Evolutionary conservation across 768 basidiomycete species (phyloP).

Genomic region (Tricholomella constricta): DNA sequence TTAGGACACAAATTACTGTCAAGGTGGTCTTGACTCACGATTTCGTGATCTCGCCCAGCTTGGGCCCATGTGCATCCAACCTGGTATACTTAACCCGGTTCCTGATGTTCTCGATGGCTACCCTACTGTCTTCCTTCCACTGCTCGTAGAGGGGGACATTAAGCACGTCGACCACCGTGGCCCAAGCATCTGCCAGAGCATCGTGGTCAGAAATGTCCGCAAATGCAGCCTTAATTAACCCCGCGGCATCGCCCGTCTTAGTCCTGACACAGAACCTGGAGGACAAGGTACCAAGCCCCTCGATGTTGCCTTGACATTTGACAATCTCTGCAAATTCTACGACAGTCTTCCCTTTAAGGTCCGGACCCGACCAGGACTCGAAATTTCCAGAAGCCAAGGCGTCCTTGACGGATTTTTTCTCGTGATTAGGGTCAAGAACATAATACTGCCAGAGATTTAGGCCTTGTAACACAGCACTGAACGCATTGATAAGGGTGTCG

Average conservation of each 20-base stretch:
- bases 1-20: slow-evolving; percentile 6
- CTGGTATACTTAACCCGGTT: slow-evolving; percentile 80
- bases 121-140: slow-evolving; percentile 80
- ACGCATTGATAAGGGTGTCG: slow-evolving; percentile 60
- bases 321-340: slow-evolving; percentile 69
- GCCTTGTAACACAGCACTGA: slow-evolving; percentile 59
- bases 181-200: slow-evolving; percentile 72
- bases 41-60: slow-evolving; percentile 74
- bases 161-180: slow-evolving; percentile 75
- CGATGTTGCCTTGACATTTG: slow-evolving; percentile 53
- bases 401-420: slow-evolving; percentile 58
- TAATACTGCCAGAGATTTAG: slow-evolving; percentile 94
- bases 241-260: slow-evolving; percentile 66
- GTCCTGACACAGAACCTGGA: slow-evolving; percentile 70
- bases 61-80: slow-evolving; percentile 82
- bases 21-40: slow-evolving; percentile 46
- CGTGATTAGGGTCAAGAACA: slow-evolving; percentile 72
- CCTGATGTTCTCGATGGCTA: slow-evolving; percentile 72
- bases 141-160: slow-evolving; percentile 89
- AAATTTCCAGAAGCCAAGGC: slow-evolving; percentile 52
- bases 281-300: slow-evolving; percentile 59
- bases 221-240: slow-evolving; percentile 72
- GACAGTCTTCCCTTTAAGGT: slow-evolving; percentile 58
- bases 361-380: slow-evolving; percentile 61
- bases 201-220: slow-evolving; percentile 47